phyloP scores from a whole-genome alignment of 495 filamentous ascomycete genomes.

The Aspergillus campestris region DNA sequence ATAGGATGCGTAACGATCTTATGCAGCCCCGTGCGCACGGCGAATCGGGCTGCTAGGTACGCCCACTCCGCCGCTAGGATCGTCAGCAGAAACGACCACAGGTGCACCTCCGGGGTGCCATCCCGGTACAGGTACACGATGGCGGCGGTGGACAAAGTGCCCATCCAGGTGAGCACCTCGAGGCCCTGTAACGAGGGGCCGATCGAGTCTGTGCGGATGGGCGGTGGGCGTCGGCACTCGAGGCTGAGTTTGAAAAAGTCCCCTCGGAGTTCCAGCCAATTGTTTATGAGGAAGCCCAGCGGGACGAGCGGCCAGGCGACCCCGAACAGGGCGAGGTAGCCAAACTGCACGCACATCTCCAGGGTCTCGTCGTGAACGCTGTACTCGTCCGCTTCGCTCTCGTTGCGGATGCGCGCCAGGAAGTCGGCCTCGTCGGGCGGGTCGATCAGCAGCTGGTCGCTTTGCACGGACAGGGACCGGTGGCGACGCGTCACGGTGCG shows the following conservation, averaged over 20 bases:
- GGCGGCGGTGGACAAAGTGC: conserved; percentile 73
- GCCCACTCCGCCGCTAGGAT: conserved; percentile 77
- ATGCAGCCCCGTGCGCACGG: conserved; percentile 54
- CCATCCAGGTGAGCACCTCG: conserved; percentile 83
- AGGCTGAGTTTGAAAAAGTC: conserved; percentile 90
- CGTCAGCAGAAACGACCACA: conserved; percentile 66
- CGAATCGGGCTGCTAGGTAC: conserved; percentile 62
- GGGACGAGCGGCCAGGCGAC: conserved; percentile 86
- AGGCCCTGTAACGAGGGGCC: conserved; percentile 83
- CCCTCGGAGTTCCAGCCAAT: conserved; percentile 88
- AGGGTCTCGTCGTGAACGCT: conserved; percentile 53
- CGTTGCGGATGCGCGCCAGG: conserved; percentile 66
- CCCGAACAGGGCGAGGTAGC: conserved; percentile 84
- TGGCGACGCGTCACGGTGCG: conserved; percentile 9
- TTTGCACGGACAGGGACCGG: conserved; percentile 19
- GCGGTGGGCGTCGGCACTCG: conserved; percentile 80
- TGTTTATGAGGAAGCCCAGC: conserved; percentile 82
- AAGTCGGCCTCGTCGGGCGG: conserved; percentile 64
- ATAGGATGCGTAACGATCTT: conserved; percentile 73
- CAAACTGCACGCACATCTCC: conserved; percentile 41
- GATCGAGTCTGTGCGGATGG: conserved; percentile 83
- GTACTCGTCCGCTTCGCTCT: conserved; percentile 75
- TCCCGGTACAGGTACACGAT: conserved; percentile 79
- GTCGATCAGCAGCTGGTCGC: conserved; percentile 36
- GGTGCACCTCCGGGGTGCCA: conserved; percentile 51